Conservation (phyloP, 1,284 basidiomycete species). For the Vanrija humicola region DNA sequence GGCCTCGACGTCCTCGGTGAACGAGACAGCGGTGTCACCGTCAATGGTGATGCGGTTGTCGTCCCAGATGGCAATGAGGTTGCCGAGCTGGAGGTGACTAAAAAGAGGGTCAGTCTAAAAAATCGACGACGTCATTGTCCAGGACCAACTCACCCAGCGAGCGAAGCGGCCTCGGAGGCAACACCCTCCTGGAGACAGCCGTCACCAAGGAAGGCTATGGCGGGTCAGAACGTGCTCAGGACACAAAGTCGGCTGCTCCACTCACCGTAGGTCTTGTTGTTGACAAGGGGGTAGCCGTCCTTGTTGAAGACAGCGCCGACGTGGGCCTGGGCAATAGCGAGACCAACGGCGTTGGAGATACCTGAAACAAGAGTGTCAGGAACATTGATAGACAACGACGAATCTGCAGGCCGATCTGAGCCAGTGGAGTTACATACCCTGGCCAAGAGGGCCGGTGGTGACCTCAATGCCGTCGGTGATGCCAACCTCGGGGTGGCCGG, state of each 20-base stretch:
- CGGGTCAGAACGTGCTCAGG: constrained; percentile 8
- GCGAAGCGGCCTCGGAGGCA: constrained; percentile 79
- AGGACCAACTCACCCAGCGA: constrained; percentile 58
- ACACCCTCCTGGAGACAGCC: constrained; percentile 97
- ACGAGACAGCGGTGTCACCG: constrained; percentile 83
- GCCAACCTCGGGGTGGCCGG: constrained; percentile 84
- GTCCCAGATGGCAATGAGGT: constrained; percentile 86
- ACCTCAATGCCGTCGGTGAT: constrained; percentile 93
- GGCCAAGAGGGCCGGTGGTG: constrained; percentile 92
- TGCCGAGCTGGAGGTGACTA: constrained; percentile 83
- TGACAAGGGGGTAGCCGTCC: constrained; percentile 74
- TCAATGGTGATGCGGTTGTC: constrained; percentile 95
- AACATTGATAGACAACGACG: not conserved
- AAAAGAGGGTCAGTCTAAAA: too few relatives aligned
- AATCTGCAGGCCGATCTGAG: not conserved
- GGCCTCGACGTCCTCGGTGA: constrained; percentile 88
- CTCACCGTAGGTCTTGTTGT: constrained; percentile 84
- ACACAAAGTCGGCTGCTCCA: not conserved
- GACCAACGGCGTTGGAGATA: constrained; percentile 85
- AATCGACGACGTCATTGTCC: not conserved
- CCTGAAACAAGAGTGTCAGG: constrained; percentile 18
- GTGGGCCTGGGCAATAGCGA: constrained; percentile 90
- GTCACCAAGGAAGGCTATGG: constrained; percentile 79
- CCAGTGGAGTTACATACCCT: constrained; percentile 54
- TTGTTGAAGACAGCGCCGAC: constrained; percentile 85